Conservation (phyloP, 768 basidiomycete species). For the Phlebiopsis flavidoalba region DNA sequence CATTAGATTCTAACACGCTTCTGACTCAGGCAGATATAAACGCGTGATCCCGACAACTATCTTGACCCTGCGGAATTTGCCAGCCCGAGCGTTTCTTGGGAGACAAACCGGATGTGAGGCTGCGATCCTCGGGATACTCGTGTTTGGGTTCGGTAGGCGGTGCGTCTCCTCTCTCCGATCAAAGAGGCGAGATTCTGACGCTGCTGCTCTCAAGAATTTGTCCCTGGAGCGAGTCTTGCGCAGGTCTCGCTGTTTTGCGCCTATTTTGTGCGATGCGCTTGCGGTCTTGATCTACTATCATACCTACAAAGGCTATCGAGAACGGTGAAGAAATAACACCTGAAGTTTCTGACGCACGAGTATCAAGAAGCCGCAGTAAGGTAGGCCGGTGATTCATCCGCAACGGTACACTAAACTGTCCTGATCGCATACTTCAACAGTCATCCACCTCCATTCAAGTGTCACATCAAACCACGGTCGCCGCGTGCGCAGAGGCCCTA, state of each 20-base stretch:
- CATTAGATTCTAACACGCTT: background rate
- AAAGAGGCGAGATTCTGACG: no score
- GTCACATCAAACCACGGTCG: constrained; percentile 4
- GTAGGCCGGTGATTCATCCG: constrained; percentile 6
- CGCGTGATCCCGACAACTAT: constrained; percentile 12
- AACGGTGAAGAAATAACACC: constrained; percentile 24
- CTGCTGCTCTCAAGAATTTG: background rate
- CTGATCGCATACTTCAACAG: background rate
- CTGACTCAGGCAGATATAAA: constrained; percentile 16
- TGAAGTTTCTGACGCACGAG: constrained; percentile 13
- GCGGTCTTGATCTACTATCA: constrained; percentile 26
- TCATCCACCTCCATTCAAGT: constrained; percentile 13
- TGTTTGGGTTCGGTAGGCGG: constrained; percentile 17
- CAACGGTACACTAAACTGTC: constrained; percentile 9
- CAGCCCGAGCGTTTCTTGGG: constrained; percentile 16
- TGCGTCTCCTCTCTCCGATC: background rate
- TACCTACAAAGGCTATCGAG: constrained; percentile 25
- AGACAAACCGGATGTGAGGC: background rate
- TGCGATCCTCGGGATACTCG: constrained; percentile 1
- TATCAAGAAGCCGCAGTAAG: constrained; percentile 23
- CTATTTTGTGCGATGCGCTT: constrained; percentile 26
- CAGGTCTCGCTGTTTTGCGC: constrained; percentile 26
- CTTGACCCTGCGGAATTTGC: constrained; percentile 18
- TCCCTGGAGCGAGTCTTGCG: constrained; percentile 23
- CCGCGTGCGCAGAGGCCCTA: constrained; percentile 11